Base-by-base conservation (phyloP, 1,284 basidiomycete genomes). In the Pisolithus thermaeus region DNA sequence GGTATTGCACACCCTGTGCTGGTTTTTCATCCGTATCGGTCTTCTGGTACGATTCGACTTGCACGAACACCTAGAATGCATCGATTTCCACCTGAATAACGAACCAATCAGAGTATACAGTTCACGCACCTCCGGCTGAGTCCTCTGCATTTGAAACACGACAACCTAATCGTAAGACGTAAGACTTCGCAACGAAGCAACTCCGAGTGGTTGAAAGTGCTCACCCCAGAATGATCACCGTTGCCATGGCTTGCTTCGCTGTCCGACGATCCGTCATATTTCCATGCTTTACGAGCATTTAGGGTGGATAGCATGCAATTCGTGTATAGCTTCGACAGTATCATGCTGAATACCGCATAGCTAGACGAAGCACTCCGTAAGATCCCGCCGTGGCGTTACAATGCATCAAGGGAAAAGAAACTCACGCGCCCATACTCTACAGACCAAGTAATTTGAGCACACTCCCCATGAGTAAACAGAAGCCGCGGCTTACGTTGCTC, bases 281-380 rank as follows among this genome's bases (percentile, higher is more conserved):
- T 38, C 38, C 27, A 47, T 14, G 30, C 49, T 18, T 16, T 36
- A 14, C 49, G 49, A 20, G 41, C 8, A 45, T 50, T 50, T 20
- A 45, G 32, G 4, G 16, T 23, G 20, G 49, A 50, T 30, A 50
- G 28, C n/a, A 50, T 22, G 14, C 23, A 50, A 18, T 50, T 50
- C 5, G 42, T 50, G 22, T 50, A 50, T 9, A 50, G 28, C 28
- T 50, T 50, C 7, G 49, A 20, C 4, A 50, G 37, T 23, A 41
- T 8, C 8, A 50, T 22, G 22, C 28, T 39, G 49, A 50, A 50
- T 14, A 39, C 20, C 28, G 44, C n/a, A 22, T 45, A 32, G n/a
- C 49, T 50, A 20, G 18, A 22, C 11, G 7, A 20, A 20, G 20
- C 37, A 7, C 9, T 7, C 7, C n/a, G 20, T n/a, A 16, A 38